Evolutionary conservation across 1,284 basidiomycete genomes (phyloP), one percentile per base, ranked within the genome.

Genomic region (Vanrija sp.): DNA sequence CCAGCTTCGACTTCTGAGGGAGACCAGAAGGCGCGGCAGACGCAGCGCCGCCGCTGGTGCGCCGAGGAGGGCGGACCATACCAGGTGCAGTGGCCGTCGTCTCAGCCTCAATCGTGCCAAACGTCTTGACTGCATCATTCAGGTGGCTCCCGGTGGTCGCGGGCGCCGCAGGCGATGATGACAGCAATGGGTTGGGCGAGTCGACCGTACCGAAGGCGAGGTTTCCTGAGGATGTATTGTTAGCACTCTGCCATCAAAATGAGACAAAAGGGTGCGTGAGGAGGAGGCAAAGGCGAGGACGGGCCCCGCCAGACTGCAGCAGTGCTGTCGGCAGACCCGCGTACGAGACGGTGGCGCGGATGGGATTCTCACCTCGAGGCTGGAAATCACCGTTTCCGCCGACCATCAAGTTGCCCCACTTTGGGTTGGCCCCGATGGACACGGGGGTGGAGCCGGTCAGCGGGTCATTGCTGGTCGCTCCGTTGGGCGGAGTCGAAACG

Each of bases 181-280:
- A 76, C 25, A 78, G 61, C 31, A 69, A 52, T 1, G 74, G 61
- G 53, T 69, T 71, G 22, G 75, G 72, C 23, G 72, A 82, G 66
- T 88, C 86, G 54, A 92, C 88, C 42, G 89, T 90, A 65, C 89
- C 89, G 78, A 92, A 92, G 31, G 68, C 60, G 82, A 88, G 56
- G 53, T 61, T 66, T 43, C 69, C 71, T 71, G 53, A 4, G 23
- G 23, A 12, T 14, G 31, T 14, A 31, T 31, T 31, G 31, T 25
- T n/a, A 24, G 20, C 44, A 42, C 45, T 44, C 18, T 45, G 50
- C 44, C 31, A 42, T 23, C 38, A 23, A 18, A 4, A 1, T 12
- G 19, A 45, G 27, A 44, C 27, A 47, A 43, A 19, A 53, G 41
- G 37, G 22, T 18, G 27, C 5, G 24, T 25, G 5, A 31, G 12